Evolutionary conservation across 176 grass and related monocot genomes (phyloP).

Genomic region (Leersia perrieri): DNA sequence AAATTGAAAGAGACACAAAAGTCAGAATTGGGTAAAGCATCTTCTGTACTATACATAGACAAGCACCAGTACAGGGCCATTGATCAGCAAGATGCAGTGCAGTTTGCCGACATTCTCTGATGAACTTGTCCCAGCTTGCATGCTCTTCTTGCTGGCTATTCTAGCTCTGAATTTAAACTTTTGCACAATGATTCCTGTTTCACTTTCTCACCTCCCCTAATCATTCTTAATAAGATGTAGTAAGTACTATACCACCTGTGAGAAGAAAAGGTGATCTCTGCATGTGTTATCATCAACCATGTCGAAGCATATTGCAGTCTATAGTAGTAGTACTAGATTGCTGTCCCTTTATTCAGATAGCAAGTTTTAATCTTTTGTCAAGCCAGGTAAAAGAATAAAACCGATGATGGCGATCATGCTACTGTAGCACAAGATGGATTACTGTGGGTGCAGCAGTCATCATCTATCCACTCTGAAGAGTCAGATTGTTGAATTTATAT

Average conservation of each 20-base stretch:
- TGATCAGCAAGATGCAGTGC: neutral
- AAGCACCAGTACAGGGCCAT: neutral
- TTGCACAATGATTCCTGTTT: neutral
- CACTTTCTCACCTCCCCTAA: neutral
- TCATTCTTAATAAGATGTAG: neutral
- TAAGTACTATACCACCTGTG: neutral
- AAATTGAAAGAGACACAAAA: neutral
- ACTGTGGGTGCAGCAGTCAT: neutral
- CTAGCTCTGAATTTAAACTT: neutral
- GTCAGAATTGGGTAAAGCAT: constrained; percentile 21
- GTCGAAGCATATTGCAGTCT: neutral
- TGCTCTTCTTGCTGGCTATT: neutral
- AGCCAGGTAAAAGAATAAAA: neutral
- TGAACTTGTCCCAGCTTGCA: neutral
- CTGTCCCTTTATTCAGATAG: neutral
- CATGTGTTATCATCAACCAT: constrained; percentile 9
- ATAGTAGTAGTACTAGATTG: neutral
- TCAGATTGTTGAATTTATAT: neutral
- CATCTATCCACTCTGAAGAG: neutral
- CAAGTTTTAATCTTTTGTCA: neutral
- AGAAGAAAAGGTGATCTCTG: neutral
- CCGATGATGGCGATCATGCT: neutral
- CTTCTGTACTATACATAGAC: neutral
- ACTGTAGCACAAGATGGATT: neutral
- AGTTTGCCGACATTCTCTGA: constrained; percentile 27